Base-by-base conservation (phyloP, 768 basidiomycete genomes). In the Punctularia strigosozonata region DNA sequence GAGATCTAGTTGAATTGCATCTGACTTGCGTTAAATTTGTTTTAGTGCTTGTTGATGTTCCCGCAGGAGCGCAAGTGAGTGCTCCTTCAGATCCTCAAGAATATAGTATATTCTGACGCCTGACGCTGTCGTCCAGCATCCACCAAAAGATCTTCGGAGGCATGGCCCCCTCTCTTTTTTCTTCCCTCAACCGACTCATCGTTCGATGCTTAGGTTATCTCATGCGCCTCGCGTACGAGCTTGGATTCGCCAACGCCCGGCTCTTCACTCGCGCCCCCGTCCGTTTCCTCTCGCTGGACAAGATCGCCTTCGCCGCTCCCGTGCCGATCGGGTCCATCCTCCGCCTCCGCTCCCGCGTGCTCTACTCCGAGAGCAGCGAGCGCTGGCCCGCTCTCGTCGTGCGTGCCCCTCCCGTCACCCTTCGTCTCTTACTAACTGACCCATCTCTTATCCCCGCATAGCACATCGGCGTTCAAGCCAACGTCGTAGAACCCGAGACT, bases 131-230 rank as follows among this genome's bases (percentile, higher is more conserved):
- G 3, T 20, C 12, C 38, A 84, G 81, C 46, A 68, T 88, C 3
- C 86, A 89, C 52, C 77, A 80, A 41, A 89, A 89, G 54, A 65
- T 88, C 12, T 90, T 89, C 48, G 84, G 84, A 54, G 84, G 84
- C 50, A 67, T 14, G 6, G 15, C 25, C 25, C 31, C 12, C 37
- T 31, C 4, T 20, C 4, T 17, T 3, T 22, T n/a, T 37, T 19
- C 7, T 43, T 5, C 22, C 20, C 7, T 4, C 8, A 25, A 14
- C 31, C 15, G 12, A 34, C 33, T 19, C 33, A 34, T 24, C 15
- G 4, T 7, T n/a, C 28, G 10, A 8, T 21, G 6, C 25, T 8
- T 42, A 66, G 66, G 66, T 4, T 66, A 73, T 43, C 47, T 77
- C 24, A 75, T 76, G 73, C 60, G 84, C 15, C 61, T 85, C 24